Evolutionary conservation across 805 yeast genomes (phyloP).

Genomic region (Lipomyces kockii): DNA sequence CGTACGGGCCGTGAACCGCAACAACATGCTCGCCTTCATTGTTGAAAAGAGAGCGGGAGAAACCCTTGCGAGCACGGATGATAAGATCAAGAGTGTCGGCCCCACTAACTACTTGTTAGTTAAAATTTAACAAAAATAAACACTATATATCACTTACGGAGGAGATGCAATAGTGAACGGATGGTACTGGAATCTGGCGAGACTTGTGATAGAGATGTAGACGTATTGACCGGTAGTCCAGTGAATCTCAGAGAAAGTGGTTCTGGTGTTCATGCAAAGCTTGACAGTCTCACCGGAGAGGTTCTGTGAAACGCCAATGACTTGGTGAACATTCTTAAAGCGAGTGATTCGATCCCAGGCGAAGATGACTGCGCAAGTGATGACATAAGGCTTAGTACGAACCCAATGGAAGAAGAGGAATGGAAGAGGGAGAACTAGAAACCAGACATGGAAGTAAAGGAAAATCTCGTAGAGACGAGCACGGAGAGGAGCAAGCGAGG

Average conservation of each 20-base stretch:
- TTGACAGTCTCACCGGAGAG: conserved; percentile 36
- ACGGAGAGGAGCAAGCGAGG: conserved; percentile 36
- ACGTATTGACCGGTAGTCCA: conserved; percentile 40
- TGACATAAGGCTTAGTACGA: conserved; percentile 35
- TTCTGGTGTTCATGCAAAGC: conserved; percentile 33
- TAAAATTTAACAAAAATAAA: neutral
- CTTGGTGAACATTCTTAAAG: conserved; percentile 34
- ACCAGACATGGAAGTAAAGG: conserved; percentile 36
- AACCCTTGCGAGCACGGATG: conserved; percentile 43
- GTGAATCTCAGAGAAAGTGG: conserved; percentile 35
- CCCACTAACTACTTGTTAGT: conserved; percentile 15
- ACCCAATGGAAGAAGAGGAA: conserved; percentile 37
- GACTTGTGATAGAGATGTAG: conserved; percentile 32
- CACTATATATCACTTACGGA: conserved; percentile 17
- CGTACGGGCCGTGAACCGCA: conserved; percentile 35
- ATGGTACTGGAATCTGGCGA: conserved; percentile 36
- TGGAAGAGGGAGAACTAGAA: conserved; percentile 35
- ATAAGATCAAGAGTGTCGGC: conserved; percentile 40
- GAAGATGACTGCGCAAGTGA: conserved; percentile 36
- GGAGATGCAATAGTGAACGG: conserved; percentile 38
- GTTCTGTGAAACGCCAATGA: conserved; percentile 29
- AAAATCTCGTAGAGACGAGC: conserved; percentile 31
- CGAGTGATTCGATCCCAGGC: conserved; percentile 35
- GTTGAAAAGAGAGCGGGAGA: conserved; percentile 38
- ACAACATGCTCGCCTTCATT: conserved; percentile 35